phyloP scores from a whole-genome alignment of 2,329 filamentous ascomycete species.

The Fusarium sp. region DNA sequence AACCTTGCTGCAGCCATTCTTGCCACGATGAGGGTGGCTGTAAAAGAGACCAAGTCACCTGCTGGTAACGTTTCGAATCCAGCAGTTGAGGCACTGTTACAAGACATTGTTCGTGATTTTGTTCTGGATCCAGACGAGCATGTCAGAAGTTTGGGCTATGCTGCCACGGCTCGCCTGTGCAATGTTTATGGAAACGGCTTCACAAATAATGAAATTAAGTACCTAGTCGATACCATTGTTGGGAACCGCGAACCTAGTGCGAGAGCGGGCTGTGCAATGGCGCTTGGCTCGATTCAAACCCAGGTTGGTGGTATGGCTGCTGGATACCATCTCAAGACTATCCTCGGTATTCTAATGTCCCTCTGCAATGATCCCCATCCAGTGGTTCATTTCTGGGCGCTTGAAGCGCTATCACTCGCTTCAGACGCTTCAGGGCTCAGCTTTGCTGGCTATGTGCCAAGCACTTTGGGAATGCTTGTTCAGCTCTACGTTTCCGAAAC shows the following conservation, averaged over 20 bases:
- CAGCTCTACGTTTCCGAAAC: slow-evolving; percentile 93
- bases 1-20: slow-evolving; percentile 89
- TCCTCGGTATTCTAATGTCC: slow-evolving; percentile 98
- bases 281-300: slow-evolving; percentile 91
- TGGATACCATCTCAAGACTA: slow-evolving; percentile 95
- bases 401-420: slow-evolving; percentile 87
- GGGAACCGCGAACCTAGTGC: slow-evolving; percentile 93
- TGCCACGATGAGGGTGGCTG: slow-evolving; percentile 84
- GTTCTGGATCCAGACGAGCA: slow-evolving; percentile 87
- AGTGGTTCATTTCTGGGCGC: slow-evolving; percentile 94
- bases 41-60: slow-evolving; percentile 80
- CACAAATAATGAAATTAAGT: slow-evolving; percentile 90
- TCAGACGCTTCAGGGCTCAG: slow-evolving; percentile 93
- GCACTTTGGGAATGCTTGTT: slow-evolving; percentile 91
- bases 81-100: slow-evolving; percentile 86
- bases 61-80: slow-evolving; percentile 79
- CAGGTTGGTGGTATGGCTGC: slow-evolving; percentile 98
- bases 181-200: slow-evolving; percentile 86
- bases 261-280: slow-evolving; percentile 93
- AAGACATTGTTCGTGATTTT: slow-evolving; percentile 79
- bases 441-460: slow-evolving; percentile 90
- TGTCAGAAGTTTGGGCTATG: slow-evolving; percentile 86
- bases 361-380: slow-evolving; percentile 96
- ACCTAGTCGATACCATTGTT: slow-evolving; percentile 93
- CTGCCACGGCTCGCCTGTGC: slow-evolving; percentile 88